Evolutionary conservation across 768 basidiomycete species (phyloP), one percentile per base, ranked within the genome.

Genomic region (Artomyces pyxidatus): DNA sequence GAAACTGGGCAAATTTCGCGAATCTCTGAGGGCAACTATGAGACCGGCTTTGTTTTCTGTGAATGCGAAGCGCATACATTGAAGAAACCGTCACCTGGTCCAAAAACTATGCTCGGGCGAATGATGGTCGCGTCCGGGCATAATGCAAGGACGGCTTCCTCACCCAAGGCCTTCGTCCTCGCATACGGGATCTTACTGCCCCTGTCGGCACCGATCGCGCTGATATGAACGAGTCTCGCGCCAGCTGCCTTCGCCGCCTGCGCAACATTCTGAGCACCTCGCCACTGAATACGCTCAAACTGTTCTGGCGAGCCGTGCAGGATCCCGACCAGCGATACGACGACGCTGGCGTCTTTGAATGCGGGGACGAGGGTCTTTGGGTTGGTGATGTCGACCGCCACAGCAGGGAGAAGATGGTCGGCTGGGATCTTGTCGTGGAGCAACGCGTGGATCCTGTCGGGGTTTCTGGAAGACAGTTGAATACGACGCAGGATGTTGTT

Each of bases 21-120:
- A 88, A 85, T 37, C 80, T 71, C 84, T 86, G 53, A 12, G 27
- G 22, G 17, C 45, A 8, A 11, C 42, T 35, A 26, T 26, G 44
- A 39, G 29, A 5, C n/a, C n/a, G n/a, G n/a, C n/a, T n/a, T n/a
- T n/a, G n/a, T n/a, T n/a, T n/a, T n/a, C n/a, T n/a, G n/a, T n/a
- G n/a, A n/a, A n/a, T n/a, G n/a, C n/a, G n/a, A 8, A 52, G 21
- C 5, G 52, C 78, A 46, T 47, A 86, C 85, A 50, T 75, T 78
- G 62, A 88, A 88, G 65, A 88, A 84, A 16, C 78, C 75, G 56
- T 88, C 85, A 6, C 81, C 84, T 0, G 81, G 83, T 3, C 85
- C 87, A 63, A 88, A 88, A 2, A 88, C 73, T 25, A 88, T 65
- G 51, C 83, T 85, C 4, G 86, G 85, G 25, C 85, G 69, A 51